Percentiles rank a stretch among this genome's conserved stretches.
These are phyloP conservation scores for Paxillus ammoniavirescens DNA, from an alignment of 768 basidiomycete genomes.

Conservation along the genomic window DNA sequence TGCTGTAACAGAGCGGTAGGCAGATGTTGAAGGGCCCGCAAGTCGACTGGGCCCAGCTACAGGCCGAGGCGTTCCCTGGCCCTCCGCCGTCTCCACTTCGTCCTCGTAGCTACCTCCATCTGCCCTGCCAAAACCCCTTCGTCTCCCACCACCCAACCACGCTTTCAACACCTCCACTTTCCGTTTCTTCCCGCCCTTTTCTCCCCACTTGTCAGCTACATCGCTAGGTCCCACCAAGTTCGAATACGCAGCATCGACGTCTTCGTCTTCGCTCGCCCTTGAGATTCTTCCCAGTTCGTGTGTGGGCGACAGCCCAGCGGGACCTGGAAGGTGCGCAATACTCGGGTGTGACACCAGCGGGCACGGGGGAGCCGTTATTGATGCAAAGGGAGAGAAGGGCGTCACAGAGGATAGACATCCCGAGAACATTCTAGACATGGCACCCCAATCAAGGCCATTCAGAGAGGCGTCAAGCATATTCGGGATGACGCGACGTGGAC, in stretches of 20 bases:
- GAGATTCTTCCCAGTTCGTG: neutral
- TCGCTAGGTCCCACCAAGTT: slow-evolving; percentile 63
- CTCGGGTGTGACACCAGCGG: slow-evolving; percentile 14
- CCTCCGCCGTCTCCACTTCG: slow-evolving; percentile 3
- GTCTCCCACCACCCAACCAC: slow-evolving; percentile 38
- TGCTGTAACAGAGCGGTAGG: neutral
- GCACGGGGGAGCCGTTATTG: slow-evolving; percentile 25
- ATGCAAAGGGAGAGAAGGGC: slow-evolving; percentile 3
- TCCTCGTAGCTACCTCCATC: slow-evolving; percentile 17
- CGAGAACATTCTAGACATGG: slow-evolving; percentile 67
- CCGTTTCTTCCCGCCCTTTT: slow-evolving; percentile 40
- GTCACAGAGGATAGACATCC: slow-evolving; percentile 41
- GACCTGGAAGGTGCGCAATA: slow-evolving; percentile 16
- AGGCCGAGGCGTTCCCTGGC: neutral
- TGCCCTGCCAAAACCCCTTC: slow-evolving; percentile 37
- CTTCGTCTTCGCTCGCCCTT: slow-evolving; percentile 16
- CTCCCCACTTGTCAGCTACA: slow-evolving; percentile 56
- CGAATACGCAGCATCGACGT: slow-evolving; percentile 53
- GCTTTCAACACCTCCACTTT: slow-evolving; percentile 45
- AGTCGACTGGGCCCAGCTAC: neutral
- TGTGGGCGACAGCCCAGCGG: slow-evolving; percentile 14
- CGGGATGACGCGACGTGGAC: slow-evolving; percentile 72
- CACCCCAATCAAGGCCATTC: slow-evolving; percentile 67
- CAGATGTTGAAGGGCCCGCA: neutral
- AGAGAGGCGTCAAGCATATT: slow-evolving; percentile 64